Conservation (phyloP, 2,329 filamentous ascomycete genomes). For the Thielaviopsis euricoi region DNA sequence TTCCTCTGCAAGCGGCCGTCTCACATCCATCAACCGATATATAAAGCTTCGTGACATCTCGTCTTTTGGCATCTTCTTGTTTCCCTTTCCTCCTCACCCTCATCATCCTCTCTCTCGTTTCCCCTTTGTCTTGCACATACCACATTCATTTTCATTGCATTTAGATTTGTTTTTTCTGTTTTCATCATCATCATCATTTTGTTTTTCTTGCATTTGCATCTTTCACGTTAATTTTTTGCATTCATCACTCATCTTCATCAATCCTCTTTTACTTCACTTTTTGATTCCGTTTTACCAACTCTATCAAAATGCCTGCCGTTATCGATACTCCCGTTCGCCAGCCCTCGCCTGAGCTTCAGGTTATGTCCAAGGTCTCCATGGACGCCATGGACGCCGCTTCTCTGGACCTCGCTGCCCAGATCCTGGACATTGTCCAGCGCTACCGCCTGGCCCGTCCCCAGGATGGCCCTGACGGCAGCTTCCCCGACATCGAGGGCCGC, state of each 20-base stretch:
- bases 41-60: too few relatives aligned
- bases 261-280: neutral
- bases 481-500: constrained; percentile 19
- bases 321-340: constrained; percentile 11
- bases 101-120: neutral
- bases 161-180: neutral
- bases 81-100: too few relatives aligned
- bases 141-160: neutral
- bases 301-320: constrained; percentile 11
- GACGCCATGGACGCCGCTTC: constrained; percentile 15
- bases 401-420: constrained; percentile 19
- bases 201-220: neutral
- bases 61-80: too few relatives aligned
- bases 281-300: neutral
- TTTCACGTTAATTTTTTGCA: neutral
- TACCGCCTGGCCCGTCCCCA: constrained; percentile 21
- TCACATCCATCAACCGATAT: too few relatives aligned
- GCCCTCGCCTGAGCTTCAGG: constrained; percentile 11
- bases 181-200: too few relatives aligned
- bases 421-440: constrained; percentile 24
- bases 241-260: neutral
- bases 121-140: neutral
- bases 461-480: constrained; percentile 5
- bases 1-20: too few relatives aligned
- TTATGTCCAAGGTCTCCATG: constrained; percentile 8